Evolutionary conservation across 192 early-diverging fungal genomes (phyloP), one percentile per base, ranked within the genome.

Genomic region (Backusella morwellensis): DNA sequence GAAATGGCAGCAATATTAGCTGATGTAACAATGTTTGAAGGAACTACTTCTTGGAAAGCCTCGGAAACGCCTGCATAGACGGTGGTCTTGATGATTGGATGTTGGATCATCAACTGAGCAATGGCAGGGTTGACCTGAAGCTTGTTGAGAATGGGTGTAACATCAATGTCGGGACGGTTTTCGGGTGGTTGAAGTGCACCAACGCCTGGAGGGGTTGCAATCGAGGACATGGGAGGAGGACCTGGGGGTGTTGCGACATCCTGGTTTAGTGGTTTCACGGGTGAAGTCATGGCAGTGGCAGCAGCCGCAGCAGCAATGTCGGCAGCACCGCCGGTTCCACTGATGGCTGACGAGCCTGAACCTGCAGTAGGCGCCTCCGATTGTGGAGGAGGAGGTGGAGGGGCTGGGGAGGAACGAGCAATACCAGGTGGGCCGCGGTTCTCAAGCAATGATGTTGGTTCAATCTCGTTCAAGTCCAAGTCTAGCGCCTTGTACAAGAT

Each of bases 21-120:
- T 19, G 96, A 95, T 41, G 96, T 86, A 44, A 92, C 93, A 21
- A 98, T 94, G 14, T 97, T 93, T 5, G 95, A 92, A 1, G 92
- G 89, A 34, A 96, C 93, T 35, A 79, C 52, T 26, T 75, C 78
- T 26, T 44, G 41, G 59, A 79, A 74, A 15, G 86, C 91, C 80
- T 99, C 96, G 29, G 93, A 89, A 74, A 99, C 95, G 47, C 96
- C 94, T 66, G 92, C 86, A 70, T 97, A 95, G 47, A 97, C 94
- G 1, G 95, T 92, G 78, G 94, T 87, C 38, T 75, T 74, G 50
- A 74, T 74, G 17, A 75, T 50, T 8, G 72, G 67, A 12, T 78
- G 77, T 34, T 78, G 71, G 14, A 63, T 26, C 72, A 78, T 78
- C 23, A 77, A 71, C 34, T 77, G 63, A 0, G 75, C 63, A 63